phyloP scores from a whole-genome alignment of 1,284 basidiomycete species.

The Pseudozyma sp. region DNA sequence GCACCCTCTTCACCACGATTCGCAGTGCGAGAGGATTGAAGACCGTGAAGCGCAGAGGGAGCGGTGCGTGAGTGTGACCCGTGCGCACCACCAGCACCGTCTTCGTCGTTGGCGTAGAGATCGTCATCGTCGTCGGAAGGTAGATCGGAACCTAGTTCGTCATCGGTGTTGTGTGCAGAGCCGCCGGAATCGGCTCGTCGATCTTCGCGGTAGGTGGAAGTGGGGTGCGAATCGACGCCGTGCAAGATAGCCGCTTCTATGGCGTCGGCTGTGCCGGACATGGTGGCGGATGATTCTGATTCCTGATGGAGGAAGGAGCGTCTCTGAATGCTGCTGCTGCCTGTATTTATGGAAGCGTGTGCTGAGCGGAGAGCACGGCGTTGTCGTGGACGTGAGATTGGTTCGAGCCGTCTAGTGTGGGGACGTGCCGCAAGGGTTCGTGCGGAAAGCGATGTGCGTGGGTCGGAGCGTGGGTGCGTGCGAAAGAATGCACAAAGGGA shows the following conservation, averaged over 20 bases:
- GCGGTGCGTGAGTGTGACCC: neutral
- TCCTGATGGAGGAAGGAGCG: neutral
- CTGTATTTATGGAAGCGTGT: no score
- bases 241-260: conserved; percentile 51
- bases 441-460: no score
- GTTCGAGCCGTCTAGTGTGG: no score
- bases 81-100: conserved; percentile 3
- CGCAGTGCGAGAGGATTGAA: conserved; percentile 16
- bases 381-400: no score
- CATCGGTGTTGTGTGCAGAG: conserved; percentile 46
- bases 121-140: conserved; percentile 29
- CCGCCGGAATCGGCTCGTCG: conserved; percentile 24
- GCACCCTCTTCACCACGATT: conserved; percentile 35
- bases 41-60: conserved; percentile 8
- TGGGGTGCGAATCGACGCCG: conserved; percentile 33
- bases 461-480: no score
- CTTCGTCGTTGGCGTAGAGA: conserved; percentile 20
- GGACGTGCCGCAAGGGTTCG: no score
- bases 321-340: no score
- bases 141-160: conserved; percentile 54
- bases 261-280: conserved; percentile 37
- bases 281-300: neutral
- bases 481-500: no score
- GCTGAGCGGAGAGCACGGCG: no score
- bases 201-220: conserved; percentile 32